phyloP scores from a whole-genome alignment of 2,329 filamentous ascomycete genomes.

The Stachybotrys echinatus region DNA sequence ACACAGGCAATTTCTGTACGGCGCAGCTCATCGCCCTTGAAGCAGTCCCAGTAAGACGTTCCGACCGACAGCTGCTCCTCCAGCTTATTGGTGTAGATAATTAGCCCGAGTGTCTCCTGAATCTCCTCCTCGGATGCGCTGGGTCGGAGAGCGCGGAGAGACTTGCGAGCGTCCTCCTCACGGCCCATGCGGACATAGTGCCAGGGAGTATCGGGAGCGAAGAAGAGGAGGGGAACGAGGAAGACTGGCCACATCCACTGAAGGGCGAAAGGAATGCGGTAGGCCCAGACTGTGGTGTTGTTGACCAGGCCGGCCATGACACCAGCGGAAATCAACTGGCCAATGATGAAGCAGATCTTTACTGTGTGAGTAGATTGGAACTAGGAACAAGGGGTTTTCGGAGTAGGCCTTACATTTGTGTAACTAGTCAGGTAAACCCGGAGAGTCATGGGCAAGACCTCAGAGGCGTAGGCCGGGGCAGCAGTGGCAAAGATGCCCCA shows the following conservation, averaged over 20 bases:
- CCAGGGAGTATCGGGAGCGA: slow-evolving; percentile 43
- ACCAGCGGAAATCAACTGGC: slow-evolving; percentile 36
- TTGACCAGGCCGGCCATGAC: slow-evolving; percentile 18
- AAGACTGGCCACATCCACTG: slow-evolving; percentile 44
- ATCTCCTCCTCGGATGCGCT: slow-evolving; percentile 20
- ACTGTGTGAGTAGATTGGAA: too few relatives aligned
- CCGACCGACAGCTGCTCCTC: slow-evolving; percentile 33
- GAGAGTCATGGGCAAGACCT: slow-evolving; percentile 31
- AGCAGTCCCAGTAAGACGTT: slow-evolving; percentile 41
- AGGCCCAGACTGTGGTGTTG: slow-evolving; percentile 34
- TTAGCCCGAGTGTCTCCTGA: slow-evolving; percentile 31
- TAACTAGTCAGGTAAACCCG: slow-evolving; percentile 39
- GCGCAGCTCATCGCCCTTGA: slow-evolving; percentile 37
- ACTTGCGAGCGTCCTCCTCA: slow-evolving; percentile 25
- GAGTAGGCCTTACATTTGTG: slow-evolving; percentile 22
- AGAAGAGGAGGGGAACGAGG: slow-evolving; percentile 29
- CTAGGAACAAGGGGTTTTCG: too few relatives aligned
- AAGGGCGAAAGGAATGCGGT: slow-evolving; percentile 40
- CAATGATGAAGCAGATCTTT: slow-evolving; percentile 38
- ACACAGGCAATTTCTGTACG: slow-evolving; percentile 38
- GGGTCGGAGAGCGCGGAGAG: slow-evolving; percentile 23
- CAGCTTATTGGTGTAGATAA: slow-evolving; percentile 35
- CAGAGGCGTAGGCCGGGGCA: slow-evolving; percentile 40
- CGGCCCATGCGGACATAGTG: slow-evolving; percentile 31
- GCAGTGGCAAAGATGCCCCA: slow-evolving; percentile 41